Conservation (phyloP, 176 grass and related monocot genomes). For the Oropetium thomaeum region DNA sequence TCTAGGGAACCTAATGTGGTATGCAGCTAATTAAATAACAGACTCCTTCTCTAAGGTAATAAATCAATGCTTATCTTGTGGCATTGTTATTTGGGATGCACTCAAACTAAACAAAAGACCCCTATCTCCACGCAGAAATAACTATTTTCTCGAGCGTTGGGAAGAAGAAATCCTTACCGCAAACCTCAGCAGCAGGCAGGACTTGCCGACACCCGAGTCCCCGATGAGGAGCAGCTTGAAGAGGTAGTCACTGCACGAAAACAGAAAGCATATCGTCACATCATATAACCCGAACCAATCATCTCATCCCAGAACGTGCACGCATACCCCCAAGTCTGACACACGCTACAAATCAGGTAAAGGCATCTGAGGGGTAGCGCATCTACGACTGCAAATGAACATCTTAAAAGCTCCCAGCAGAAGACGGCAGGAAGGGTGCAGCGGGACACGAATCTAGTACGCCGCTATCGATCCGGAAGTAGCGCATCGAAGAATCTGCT, state of each 20-base stretch:
- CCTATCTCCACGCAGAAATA: not conserved
- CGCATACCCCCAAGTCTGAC: not conserved
- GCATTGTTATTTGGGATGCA: not conserved
- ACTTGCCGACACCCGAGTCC: slow-evolving; percentile 74
- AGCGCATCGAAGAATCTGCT: slow-evolving; percentile 8
- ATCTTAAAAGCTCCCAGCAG: not conserved
- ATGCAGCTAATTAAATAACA: not conserved
- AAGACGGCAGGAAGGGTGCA: not conserved
- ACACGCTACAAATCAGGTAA: not conserved
- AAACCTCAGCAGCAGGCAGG: slow-evolving; percentile 80
- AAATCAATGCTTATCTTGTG: not conserved
- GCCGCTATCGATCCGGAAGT: not conserved
- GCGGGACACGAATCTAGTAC: not conserved
- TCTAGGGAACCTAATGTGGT: not conserved
- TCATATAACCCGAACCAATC: not conserved
- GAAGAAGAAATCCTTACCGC: slow-evolving; percentile 50
- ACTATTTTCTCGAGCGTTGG: not conserved
- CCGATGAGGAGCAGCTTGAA: slow-evolving; percentile 86
- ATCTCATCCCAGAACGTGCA: not conserved
- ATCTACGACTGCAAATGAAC: not conserved
- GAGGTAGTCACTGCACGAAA: slow-evolving; percentile 64
- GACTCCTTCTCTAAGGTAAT: not conserved
- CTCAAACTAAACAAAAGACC: not conserved
- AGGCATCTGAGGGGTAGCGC: not conserved
- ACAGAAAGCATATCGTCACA: not conserved